Evolutionary conservation across 140 eudicot species (phyloP).

Genomic region (Cichorium intybus): DNA sequence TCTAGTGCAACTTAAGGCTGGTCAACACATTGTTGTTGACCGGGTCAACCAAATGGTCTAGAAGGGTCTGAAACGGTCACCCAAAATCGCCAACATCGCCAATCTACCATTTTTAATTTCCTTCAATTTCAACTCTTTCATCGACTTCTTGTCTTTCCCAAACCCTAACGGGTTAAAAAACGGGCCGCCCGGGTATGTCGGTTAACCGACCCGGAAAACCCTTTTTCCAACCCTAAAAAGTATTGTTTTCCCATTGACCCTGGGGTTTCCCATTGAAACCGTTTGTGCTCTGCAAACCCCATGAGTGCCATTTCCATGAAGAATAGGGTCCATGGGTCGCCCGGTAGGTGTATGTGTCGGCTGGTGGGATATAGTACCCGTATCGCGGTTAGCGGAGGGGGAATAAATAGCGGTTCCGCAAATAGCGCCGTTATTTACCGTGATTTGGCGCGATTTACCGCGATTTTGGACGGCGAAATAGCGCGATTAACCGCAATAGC

Average conservation of each 20-base stretch:
- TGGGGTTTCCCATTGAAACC: constrained; percentile 88
- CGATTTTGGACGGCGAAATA: no score
- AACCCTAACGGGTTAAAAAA: constrained; percentile 91
- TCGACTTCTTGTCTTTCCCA: constrained; percentile 91
- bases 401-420: no score
- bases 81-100: constrained; percentile 84
- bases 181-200: constrained; percentile 99
- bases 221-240: constrained; percentile 90
- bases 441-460: no score
- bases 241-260: constrained; percentile 98
- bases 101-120: constrained; percentile 94
- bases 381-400: no score
- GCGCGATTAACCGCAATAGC: no score
- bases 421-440: constrained; percentile 86
- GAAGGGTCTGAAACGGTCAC: constrained; percentile 72
- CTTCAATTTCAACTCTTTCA: constrained; percentile 87
- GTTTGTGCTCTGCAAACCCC: constrained; percentile 97
- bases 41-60: constrained; percentile 93
- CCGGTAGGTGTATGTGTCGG: constrained; percentile 96
- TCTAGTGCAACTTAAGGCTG: not conserved
- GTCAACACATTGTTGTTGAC: constrained; percentile 10
- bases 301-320: constrained; percentile 89
- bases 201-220: constrained; percentile 85
- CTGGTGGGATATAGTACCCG: no score
- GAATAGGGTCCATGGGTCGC: constrained; percentile 88